Percentiles rank a stretch among this genome's conserved stretches.
These are phyloP conservation scores for Ustilago xerochloae DNA, from an alignment of 1,284 basidiomycete species.

Conservation along the genomic window DNA sequence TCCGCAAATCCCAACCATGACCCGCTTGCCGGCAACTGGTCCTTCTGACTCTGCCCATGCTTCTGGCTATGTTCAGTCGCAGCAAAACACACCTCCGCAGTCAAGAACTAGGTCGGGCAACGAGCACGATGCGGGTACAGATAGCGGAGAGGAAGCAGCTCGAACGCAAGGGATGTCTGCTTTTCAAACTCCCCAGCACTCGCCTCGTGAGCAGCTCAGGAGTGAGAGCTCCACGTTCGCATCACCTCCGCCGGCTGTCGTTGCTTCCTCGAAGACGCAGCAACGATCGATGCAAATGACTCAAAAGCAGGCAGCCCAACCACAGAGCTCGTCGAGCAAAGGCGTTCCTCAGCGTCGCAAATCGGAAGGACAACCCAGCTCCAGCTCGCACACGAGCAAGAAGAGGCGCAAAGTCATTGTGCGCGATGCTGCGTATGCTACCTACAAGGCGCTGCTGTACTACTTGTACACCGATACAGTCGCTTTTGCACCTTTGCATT, in stretches of 20 bases:
- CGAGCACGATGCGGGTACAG: slow-evolving; percentile 34
- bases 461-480: slow-evolving; percentile 88
- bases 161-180: slow-evolving; percentile 34
- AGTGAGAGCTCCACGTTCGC: slow-evolving; percentile 1
- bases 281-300: background rate
- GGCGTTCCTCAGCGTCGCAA: slow-evolving; percentile 19
- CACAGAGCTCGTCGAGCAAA: background rate
- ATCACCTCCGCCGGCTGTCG: background rate
- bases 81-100: slow-evolving; percentile 37
- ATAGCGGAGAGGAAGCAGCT: slow-evolving; percentile 36
- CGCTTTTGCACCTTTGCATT: slow-evolving; percentile 84
- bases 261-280: background rate
- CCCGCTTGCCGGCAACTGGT: background rate
- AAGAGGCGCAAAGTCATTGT: slow-evolving; percentile 70
- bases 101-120: slow-evolving; percentile 28
- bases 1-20: slow-evolving; percentile 5
- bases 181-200: slow-evolving; percentile 43
- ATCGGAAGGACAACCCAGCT: background rate
- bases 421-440: slow-evolving; percentile 81
- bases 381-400: slow-evolving; percentile 17
- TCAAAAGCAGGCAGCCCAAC: background rate
- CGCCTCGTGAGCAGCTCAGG: slow-evolving; percentile 25
- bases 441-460: slow-evolving; percentile 84
- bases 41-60: background rate
- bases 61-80: slow-evolving; percentile 3